Evolutionary conservation across 208 protist genomes (phyloP).

Genomic region (Trypanosoma cruzi): DNA sequence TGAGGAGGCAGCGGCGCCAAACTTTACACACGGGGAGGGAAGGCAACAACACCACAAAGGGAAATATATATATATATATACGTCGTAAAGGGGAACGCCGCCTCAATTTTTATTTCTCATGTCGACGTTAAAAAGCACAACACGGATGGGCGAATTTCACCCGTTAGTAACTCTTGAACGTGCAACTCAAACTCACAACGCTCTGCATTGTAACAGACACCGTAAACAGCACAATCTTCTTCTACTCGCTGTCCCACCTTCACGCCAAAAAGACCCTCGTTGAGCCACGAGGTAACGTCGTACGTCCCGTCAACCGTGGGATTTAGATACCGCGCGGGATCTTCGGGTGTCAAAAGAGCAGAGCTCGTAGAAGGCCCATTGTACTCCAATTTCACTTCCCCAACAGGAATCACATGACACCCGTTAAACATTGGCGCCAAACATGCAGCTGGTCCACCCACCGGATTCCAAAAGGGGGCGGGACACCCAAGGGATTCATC

Average conservation of each 20-base stretch:
- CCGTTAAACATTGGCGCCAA: conserved; percentile 67
- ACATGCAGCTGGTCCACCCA: conserved; percentile 68
- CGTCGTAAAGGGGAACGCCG: background rate
- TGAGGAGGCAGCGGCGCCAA: background rate
- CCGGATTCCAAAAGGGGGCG: conserved; percentile 72
- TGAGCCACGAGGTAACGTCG: conserved; percentile 67
- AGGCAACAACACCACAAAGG: background rate
- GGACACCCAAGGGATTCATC: conserved; percentile 34
- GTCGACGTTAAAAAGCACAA: conserved; percentile 4
- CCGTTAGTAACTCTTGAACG: conserved; percentile 38
- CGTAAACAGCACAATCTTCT: conserved; percentile 42
- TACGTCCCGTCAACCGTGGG: conserved; percentile 34
- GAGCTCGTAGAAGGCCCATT: conserved; percentile 66
- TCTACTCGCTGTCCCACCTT: conserved; percentile 43
- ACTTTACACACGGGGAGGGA: background rate
- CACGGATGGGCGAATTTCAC: conserved; percentile 22
- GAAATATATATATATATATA: conserved; percentile 3
- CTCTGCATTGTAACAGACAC: conserved; percentile 57
- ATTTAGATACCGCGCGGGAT: conserved; percentile 73
- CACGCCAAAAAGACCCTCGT: conserved; percentile 73
- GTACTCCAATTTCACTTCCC: conserved; percentile 61
- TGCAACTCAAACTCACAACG: conserved; percentile 66
- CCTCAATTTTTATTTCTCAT: background rate
- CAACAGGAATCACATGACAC: conserved; percentile 50
- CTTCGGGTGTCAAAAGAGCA: conserved; percentile 43